phyloP scores from a whole-genome alignment of 805 yeast species.

The Yamadazyma insecticola region DNA sequence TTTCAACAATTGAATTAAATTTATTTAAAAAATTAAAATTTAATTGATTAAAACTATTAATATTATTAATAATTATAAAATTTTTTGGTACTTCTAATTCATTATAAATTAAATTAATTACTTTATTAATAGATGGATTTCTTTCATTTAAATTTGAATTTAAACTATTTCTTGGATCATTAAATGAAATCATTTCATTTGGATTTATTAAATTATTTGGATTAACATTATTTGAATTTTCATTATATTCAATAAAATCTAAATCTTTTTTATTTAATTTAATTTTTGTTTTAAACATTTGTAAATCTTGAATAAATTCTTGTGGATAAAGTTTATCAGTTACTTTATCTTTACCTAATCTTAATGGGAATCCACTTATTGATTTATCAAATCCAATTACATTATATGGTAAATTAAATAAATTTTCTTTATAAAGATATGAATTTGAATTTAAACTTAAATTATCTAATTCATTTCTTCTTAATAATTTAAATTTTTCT shows the following conservation, averaged over 20 bases:
- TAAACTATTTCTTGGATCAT: background rate
- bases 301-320: conserved; percentile 36
- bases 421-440: conserved; percentile 23
- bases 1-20: conserved; percentile 13
- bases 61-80: conserved; percentile 21
- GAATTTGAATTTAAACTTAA: conserved; percentile 24
- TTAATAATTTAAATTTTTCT: conserved; percentile 31
- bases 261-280: conserved; percentile 29
- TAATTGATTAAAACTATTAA: conserved; percentile 24
- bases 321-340: conserved; percentile 26
- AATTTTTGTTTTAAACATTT: conserved; percentile 7
- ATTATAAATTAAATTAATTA: conserved; percentile 14
- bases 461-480: conserved; percentile 29
- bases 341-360: conserved; percentile 15
- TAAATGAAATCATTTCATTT: background rate
- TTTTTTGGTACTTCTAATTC: conserved; percentile 20
- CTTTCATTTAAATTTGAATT: background rate
- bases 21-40: conserved; percentile 13
- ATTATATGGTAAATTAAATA: conserved; percentile 30
- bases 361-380: conserved; percentile 34
- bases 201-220: conserved; percentile 9
- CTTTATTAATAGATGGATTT: conserved; percentile 2
- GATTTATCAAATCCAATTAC: conserved; percentile 39
- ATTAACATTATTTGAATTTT: conserved; percentile 10
- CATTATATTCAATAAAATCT: conserved; percentile 23